These are phyloP conservation scores for Chaetomidium leptoderma DNA, from an alignment of 495 filamentous ascomycete species.

Conservation along the genomic window DNA sequence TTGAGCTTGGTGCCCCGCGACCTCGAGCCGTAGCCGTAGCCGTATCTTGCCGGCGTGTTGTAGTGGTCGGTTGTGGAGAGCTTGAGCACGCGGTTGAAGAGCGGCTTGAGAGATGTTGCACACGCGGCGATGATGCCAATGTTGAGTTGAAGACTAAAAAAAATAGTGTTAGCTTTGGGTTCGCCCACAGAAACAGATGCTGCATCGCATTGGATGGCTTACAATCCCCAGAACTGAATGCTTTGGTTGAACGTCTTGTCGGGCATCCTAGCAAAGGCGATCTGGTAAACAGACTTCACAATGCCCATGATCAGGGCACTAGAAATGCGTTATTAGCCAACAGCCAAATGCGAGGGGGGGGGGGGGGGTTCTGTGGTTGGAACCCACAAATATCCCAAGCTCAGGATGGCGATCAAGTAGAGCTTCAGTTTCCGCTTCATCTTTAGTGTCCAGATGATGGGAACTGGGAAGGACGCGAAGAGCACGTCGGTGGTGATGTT, in stretches of 20 bases:
- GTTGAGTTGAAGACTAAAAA: conserved; percentile 21
- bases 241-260: conserved; percentile 19
- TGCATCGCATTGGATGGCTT: not conserved
- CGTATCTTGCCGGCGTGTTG: conserved; percentile 12
- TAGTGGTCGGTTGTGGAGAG: conserved; percentile 12
- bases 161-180: not conserved
- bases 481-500: conserved; percentile 20
- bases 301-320: conserved; percentile 20
- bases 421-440: conserved; percentile 16
- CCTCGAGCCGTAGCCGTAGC: conserved; percentile 8
- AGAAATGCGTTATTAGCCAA: not conserved
- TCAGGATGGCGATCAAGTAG: conserved; percentile 20
- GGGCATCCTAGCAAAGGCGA: conserved; percentile 9
- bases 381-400: conserved; percentile 23
- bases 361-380: not conserved
- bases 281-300: conserved; percentile 20
- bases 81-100: conserved; percentile 16
- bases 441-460: conserved; percentile 20
- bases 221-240: conserved; percentile 19
- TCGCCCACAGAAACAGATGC: not conserved
- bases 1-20: not conserved
- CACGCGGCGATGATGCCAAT: conserved; percentile 24
- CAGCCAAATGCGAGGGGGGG: too few relatives aligned
- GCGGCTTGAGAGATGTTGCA: conserved; percentile 21
- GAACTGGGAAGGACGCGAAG: conserved; percentile 22